Base-by-base conservation (phyloP, 345 rosid species). In the Carallia pectinifolia region DNA sequence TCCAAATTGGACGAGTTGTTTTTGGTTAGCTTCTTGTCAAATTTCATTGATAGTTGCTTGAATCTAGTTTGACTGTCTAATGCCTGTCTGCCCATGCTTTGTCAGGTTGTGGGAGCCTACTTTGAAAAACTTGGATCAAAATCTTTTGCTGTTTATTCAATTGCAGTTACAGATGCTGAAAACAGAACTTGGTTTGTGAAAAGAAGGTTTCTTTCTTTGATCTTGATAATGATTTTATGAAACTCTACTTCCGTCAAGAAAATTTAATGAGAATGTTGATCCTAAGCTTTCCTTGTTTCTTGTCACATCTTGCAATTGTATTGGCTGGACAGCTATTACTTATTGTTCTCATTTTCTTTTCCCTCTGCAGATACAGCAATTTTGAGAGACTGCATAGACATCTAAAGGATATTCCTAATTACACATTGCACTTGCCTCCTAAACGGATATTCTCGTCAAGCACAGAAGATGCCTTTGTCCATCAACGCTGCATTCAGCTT, bases 371-470 rank as follows among this genome's bases (percentile, higher is more conserved):
- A 80, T 96, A 96, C 81, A 90, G 99, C 61, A 96, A 92, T 81
- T 96, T 96, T 63, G 99, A 96, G 81, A 89, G 89, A 58, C 66
- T 96, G 79, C 99, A 96, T 79, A 85, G 97, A 61, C 88, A 87
- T 59, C 98, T 96, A 73, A 96, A 89, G 82, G 99, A 92, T 37
- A 90, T 96, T 73, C 99, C 99, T 23, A 96, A 96, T 77, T 96
- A 90, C 81, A 92, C 92, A 36, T 81, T 96, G 75, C 97, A 96
- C 72, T 82, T 96, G 80, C 99, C 99, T 31, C 99, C 99, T 68
- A 96, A 96, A 80, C 87, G 98, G 81, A 92, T 96, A 83, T 96
- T 96, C 86, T 92, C 99, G 16, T 92, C 99, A 64, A 96, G 99
- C 79, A 96, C 96, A 0, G 99, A 92, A 77, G 98, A 92, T 62